phyloP scores from a whole-genome alignment of 2,329 filamentous ascomycete species.

The Fusarium sp. region DNA sequence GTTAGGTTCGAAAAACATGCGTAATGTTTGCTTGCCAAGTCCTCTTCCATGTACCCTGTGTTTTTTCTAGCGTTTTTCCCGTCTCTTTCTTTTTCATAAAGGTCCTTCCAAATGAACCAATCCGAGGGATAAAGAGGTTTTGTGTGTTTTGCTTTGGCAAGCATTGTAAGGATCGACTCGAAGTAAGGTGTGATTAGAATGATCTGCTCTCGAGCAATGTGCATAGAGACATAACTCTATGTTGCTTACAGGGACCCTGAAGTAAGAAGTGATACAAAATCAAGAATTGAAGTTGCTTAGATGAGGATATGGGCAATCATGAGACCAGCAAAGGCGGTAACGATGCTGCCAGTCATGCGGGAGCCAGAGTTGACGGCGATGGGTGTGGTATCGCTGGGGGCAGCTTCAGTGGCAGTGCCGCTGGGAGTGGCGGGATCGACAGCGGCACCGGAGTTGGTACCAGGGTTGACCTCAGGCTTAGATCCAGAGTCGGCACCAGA shows the following conservation, averaged over 20 bases:
- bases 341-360: conserved; percentile 44
- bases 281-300: conserved; percentile 42
- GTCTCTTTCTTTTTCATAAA: conserved; percentile 19
- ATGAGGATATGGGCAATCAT: conserved; percentile 48
- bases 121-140: conserved; percentile 27
- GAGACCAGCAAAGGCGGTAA: conserved; percentile 46
- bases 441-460: conserved; percentile 21
- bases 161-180: conserved; percentile 45
- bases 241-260: conserved; percentile 35
- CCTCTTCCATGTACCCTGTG: conserved; percentile 12
- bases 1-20: conserved; percentile 33
- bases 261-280: conserved; percentile 40
- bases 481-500: neutral
- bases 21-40: conserved; percentile 38
- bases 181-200: conserved; percentile 47
- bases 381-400: conserved; percentile 14
- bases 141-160: conserved; percentile 35
- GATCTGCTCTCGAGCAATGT: conserved; percentile 41
- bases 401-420: neutral
- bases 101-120: conserved; percentile 12
- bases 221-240: neutral
- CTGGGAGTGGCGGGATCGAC: conserved; percentile 26
- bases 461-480: neutral
- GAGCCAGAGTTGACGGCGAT: conserved; percentile 44
- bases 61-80: conserved; percentile 12